phyloP scores from a whole-genome alignment of 164 flowering plant species.

The Stephania cephalantha region DNA sequence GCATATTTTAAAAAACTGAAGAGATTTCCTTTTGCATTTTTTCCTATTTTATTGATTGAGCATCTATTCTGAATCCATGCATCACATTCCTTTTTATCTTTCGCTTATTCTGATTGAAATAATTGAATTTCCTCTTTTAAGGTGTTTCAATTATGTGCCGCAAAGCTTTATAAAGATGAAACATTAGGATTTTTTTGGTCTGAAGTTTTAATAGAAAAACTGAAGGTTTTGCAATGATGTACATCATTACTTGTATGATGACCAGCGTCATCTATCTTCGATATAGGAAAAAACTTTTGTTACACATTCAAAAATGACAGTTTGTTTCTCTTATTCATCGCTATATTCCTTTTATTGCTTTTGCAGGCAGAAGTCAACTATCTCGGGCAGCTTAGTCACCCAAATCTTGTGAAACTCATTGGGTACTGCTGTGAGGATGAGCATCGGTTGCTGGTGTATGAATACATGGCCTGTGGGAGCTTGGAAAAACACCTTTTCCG shows the following conservation, averaged over 20 bases:
- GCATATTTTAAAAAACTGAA: neutral
- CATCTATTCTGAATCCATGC: neutral
- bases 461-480: slow-evolving; percentile 87
- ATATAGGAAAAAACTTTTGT: neutral
- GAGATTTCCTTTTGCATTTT: neutral
- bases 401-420: slow-evolving; percentile 85
- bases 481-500: slow-evolving; percentile 82
- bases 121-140: neutral
- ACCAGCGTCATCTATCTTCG: neutral
- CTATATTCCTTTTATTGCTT: slow-evolving; percentile 1
- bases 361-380: slow-evolving; percentile 89
- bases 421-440: slow-evolving; percentile 95
- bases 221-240: neutral
- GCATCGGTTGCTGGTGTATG: slow-evolving; percentile 82
- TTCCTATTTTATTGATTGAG: neutral
- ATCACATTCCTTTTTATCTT: neutral
- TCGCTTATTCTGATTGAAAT: neutral
- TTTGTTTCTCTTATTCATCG: neutral
- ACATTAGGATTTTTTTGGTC: neutral
- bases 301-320: neutral
- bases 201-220: neutral
- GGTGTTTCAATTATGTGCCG: neutral
- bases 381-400: slow-evolving; percentile 81
- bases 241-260: neutral
- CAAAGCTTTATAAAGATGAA: neutral